Conservation (phyloP, 140 eudicot species). For the Stevia rebaudiana region DNA sequence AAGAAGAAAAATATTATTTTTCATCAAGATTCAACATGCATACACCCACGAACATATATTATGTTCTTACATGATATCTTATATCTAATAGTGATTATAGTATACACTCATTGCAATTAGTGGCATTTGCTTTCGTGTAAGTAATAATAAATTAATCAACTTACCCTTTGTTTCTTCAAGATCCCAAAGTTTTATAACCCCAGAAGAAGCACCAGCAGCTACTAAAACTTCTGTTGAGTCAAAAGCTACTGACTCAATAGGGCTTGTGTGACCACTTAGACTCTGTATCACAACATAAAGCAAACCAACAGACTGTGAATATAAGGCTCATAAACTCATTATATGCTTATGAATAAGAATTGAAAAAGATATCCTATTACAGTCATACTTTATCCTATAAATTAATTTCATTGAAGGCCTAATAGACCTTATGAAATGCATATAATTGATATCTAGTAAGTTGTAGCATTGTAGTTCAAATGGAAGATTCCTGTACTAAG, state of each 20-base stretch:
- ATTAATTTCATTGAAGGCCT: background rate
- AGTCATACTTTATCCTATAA: conserved; percentile 5
- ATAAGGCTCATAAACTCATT: conserved; percentile 15
- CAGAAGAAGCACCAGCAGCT: conserved; percentile 92
- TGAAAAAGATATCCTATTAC: conserved; percentile 1
- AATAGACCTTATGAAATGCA: conserved; percentile 8
- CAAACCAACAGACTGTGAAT: background rate
- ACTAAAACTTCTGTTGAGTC: conserved; percentile 77
- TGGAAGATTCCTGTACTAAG: conserved; percentile 7
- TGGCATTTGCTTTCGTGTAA: conserved; percentile 12
- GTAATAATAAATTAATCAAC: conserved; percentile 16
- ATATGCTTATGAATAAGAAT: background rate
- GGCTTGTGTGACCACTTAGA: conserved; percentile 91
- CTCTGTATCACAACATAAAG: conserved; percentile 48
- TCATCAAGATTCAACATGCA: background rate
- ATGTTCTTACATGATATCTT: conserved; percentile 7
- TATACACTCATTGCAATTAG: conserved; percentile 5
- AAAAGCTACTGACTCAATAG: conserved; percentile 85
- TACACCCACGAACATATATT: background rate
- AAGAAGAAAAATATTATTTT: background rate
- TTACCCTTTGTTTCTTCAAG: conserved; percentile 81
- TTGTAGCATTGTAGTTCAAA: conserved; percentile 9
- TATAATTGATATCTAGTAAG: background rate
- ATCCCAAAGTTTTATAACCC: conserved; percentile 87
- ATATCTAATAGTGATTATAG: background rate